These are phyloP conservation scores for Globisporangium splendens DNA, from an alignment of 352 stramenopile genomes.

Conservation along the genomic window DNA sequence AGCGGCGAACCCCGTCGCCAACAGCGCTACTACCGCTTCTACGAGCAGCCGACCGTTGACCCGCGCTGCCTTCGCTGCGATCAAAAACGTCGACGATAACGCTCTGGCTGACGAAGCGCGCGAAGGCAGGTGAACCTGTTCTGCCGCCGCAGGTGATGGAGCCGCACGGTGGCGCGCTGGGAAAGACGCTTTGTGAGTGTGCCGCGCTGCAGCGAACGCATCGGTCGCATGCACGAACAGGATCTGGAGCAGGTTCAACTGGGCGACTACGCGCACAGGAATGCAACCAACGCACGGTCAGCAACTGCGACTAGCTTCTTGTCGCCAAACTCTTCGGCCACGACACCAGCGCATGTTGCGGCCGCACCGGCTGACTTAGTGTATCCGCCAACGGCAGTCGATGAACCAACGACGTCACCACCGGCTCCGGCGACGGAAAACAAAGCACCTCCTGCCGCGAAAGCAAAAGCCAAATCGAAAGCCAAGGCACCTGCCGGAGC, in stretches of 20 bases:
- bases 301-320: background rate
- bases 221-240: conserved; percentile 2
- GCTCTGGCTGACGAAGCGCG: too few species aligned
- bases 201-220: background rate
- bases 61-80: background rate
- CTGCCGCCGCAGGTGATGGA: too few species aligned
- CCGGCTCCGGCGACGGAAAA: too few species aligned
- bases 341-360: background rate
- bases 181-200: background rate
- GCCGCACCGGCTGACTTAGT: background rate
- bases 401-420: too few species aligned
- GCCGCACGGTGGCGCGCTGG: background rate
- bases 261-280: background rate
- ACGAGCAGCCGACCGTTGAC: background rate
- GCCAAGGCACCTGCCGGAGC: too few species aligned
- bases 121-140: too few species aligned
- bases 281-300: background rate
- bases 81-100: too few species aligned
- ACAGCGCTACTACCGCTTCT: too few species aligned
- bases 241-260: conserved; percentile 4
- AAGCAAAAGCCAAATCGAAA: too few species aligned
- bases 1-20: background rate
- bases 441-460: too few species aligned
- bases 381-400: background rate
- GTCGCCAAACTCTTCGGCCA: background rate